A percentile compares a stretch with the other conserved stretches of the same genome.
These are phyloP conservation scores for Pyrenophora tritici-repentis DNA, from an alignment of 2,329 filamentous ascomycete genomes.

Conservation along the genomic window DNA sequence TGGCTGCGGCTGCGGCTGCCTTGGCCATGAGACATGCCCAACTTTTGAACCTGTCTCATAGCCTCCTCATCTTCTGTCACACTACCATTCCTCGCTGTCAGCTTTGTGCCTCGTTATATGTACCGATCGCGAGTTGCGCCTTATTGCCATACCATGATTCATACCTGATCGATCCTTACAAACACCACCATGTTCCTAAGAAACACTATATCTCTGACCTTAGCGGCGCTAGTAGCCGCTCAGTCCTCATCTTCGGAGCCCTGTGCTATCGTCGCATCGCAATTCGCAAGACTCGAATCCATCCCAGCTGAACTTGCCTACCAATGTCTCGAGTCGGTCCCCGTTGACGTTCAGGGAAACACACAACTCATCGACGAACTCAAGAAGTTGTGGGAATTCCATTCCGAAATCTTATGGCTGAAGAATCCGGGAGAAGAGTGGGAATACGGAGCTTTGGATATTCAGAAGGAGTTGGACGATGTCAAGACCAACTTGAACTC, in stretches of 20 bases:
- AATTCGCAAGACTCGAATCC: not conserved
- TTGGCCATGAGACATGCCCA: slow-evolving; percentile 4
- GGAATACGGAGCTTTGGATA: slow-evolving; percentile 41
- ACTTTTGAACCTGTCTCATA: slow-evolving; percentile 3
- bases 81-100: too few species aligned
- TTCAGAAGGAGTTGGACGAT: slow-evolving; percentile 41
- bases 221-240: slow-evolving; percentile 18
- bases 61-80: not conserved
- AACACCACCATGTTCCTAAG: slow-evolving; percentile 13
- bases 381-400: slow-evolving; percentile 40
- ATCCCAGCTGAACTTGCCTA: slow-evolving; percentile 29
- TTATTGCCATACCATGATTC: not conserved
- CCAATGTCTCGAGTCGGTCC: slow-evolving; percentile 40
- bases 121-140: not conserved
- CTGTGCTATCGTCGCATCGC: slow-evolving; percentile 24
- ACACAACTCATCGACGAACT: slow-evolving; percentile 36
- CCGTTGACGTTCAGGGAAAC: slow-evolving; percentile 34
- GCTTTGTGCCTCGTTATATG: not conserved
- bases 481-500: slow-evolving; percentile 38
- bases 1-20: too few species aligned
- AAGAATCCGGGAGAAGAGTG: slow-evolving; percentile 41
- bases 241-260: slow-evolving; percentile 22
- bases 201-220: slow-evolving; percentile 18
- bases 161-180: not conserved
- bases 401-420: slow-evolving; percentile 44